These are phyloP conservation scores for Ilex asprella DNA, from an alignment of 257 asterid species.

Conservation along the genomic window DNA sequence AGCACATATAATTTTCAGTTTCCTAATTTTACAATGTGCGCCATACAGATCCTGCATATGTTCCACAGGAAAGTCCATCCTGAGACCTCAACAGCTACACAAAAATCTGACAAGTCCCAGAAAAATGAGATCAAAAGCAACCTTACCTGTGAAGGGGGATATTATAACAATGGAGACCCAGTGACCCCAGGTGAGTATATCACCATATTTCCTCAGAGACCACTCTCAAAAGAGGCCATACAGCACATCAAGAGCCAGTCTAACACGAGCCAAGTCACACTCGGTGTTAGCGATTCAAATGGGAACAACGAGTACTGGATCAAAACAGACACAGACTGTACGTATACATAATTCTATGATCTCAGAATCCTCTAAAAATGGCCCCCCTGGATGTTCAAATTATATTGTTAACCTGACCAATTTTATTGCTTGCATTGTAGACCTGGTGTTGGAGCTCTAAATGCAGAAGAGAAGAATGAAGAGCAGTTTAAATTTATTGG, in stretches of 20 bases:
- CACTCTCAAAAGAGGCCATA: slow-evolving; percentile 36
- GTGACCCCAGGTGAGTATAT: slow-evolving; percentile 55
- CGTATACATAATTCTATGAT: slow-evolving; percentile 24
- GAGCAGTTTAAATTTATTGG: no score
- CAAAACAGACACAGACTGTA: slow-evolving; percentile 91
- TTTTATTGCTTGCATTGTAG: background rate
- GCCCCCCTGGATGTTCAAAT: background rate
- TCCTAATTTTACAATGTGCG: slow-evolving; percentile 7
- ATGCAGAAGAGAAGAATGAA: background rate
- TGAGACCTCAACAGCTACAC: slow-evolving; percentile 39
- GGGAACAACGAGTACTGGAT: slow-evolving; percentile 76
- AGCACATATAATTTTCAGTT: background rate
- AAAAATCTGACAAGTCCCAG: slow-evolving; percentile 27
- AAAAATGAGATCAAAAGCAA: slow-evolving; percentile 38
- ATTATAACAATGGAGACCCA: slow-evolving; percentile 26
- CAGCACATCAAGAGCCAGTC: slow-evolving; percentile 45
- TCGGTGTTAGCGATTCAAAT: slow-evolving; percentile 22
- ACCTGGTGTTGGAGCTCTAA: background rate
- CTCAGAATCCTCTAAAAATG: background rate
- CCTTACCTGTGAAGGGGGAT: slow-evolving; percentile 13
- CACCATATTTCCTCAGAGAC: slow-evolving; percentile 50
- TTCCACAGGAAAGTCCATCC: slow-evolving; percentile 97
- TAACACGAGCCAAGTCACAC: slow-evolving; percentile 24
- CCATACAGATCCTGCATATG: slow-evolving; percentile 72
- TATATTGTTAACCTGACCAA: background rate